Evolutionary conservation across 2,329 filamentous ascomycete species (phyloP).

Genomic region (Ascochyta lentis): DNA sequence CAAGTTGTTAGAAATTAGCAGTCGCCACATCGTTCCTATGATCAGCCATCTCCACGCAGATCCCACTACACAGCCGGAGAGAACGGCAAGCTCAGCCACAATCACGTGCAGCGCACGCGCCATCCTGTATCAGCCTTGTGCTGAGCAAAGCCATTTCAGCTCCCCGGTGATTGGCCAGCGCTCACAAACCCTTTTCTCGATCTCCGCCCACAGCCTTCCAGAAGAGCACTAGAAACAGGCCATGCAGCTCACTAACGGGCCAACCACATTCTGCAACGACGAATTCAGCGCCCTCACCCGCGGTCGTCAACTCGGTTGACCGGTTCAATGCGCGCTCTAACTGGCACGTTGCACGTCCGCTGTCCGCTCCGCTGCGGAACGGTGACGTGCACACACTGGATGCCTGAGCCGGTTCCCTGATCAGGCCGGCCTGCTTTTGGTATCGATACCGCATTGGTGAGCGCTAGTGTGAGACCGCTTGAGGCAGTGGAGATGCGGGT

Average conservation of each 20-base stretch:
- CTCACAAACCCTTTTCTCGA: neutral
- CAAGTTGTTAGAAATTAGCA: neutral
- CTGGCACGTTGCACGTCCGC: too few species aligned
- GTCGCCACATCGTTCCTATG: neutral
- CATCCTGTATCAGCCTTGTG: neutral
- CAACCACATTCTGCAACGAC: neutral
- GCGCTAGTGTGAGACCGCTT: conserved; percentile 6
- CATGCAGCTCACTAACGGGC: neutral
- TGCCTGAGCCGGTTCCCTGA: neutral
- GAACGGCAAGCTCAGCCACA: conserved; percentile 12
- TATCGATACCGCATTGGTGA: neutral
- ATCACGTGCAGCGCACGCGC: neutral
- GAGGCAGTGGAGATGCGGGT: conserved; percentile 1
- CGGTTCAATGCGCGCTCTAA: neutral
- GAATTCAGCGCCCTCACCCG: neutral
- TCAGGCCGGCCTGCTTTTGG: neutral
- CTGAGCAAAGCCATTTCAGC: neutral
- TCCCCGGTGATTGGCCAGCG: neutral
- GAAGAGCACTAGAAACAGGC: conserved; percentile 7
- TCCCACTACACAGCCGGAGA: neutral
- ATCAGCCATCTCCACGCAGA: neutral
- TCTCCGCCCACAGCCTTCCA: conserved; percentile 9
- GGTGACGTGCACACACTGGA: neutral
- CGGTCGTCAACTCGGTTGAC: neutral
- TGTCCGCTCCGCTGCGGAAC: neutral